Percentiles rank a stretch among this genome's conserved stretches.
These are phyloP conservation scores for Talaromyces verruculosus DNA, from an alignment of 2,329 filamentous ascomycete species.

Conservation along the genomic window DNA sequence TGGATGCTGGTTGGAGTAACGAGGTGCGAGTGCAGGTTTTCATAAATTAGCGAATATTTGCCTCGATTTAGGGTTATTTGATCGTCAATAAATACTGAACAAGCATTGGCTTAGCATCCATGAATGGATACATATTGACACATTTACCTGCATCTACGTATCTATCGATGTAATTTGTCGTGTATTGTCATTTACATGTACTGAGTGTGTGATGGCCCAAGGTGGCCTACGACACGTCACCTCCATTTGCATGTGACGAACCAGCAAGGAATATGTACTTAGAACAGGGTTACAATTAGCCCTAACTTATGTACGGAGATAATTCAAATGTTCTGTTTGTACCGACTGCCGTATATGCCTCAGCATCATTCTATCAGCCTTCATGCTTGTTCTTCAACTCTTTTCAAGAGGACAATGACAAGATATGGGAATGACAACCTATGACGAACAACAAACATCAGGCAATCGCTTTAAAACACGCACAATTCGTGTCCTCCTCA, in stretches of 20 bases:
- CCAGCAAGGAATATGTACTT: too few relatives aligned
- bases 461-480: background rate
- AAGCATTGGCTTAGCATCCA: background rate
- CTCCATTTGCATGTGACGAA: too few relatives aligned
- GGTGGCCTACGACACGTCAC: too few relatives aligned
- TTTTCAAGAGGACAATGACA: background rate
- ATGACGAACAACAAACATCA: background rate
- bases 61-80: background rate
- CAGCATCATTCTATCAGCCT: too few relatives aligned
- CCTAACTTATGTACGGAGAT: too few relatives aligned
- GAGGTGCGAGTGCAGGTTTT: conserved; percentile 70
- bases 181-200: too few relatives aligned
- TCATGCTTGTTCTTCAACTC: background rate
- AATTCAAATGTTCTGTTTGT: too few relatives aligned
- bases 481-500: background rate
- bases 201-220: too few relatives aligned
- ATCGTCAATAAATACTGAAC: background rate
- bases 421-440: too few relatives aligned
- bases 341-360: too few relatives aligned
- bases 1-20: conserved; percentile 75
- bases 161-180: too few relatives aligned
- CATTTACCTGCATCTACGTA: background rate
- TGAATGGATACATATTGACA: background rate
- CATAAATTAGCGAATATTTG: conserved; percentile 31
- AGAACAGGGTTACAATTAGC: too few relatives aligned